Percentiles rank a stretch among this genome's conserved stretches.
Evolutionary conservation across 2,329 filamentous ascomycete genomes (phyloP).

Genomic region (Neonectria punicea): DNA sequence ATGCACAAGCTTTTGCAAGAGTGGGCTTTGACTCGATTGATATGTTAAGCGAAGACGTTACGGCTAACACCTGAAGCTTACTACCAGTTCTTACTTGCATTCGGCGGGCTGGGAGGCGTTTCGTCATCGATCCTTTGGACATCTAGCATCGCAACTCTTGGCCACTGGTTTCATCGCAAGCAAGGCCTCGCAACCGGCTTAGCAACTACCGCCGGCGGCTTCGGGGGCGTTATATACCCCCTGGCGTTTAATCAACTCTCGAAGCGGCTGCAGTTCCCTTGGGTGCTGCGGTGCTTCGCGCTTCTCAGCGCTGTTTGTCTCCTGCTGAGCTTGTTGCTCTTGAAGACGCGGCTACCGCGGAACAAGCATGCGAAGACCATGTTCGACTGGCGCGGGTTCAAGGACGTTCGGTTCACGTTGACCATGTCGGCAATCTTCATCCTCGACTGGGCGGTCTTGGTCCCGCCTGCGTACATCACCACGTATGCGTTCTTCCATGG

Average conservation of each 20-base stretch:
- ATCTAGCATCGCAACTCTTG: constrained; percentile 73
- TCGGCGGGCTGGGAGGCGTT: constrained; percentile 72
- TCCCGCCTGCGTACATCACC: constrained; percentile 16
- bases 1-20: constrained; percentile 9
- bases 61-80: constrained; percentile 55
- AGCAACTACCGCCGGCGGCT: constrained; percentile 71
- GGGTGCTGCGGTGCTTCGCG: constrained; percentile 45
- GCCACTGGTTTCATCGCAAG: constrained; percentile 73
- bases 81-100: constrained; percentile 77
- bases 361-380: constrained; percentile 52
- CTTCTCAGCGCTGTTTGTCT: constrained; percentile 39
- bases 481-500: constrained; percentile 15
- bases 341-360: constrained; percentile 58
- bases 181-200: constrained; percentile 76
- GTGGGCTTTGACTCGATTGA: neutral
- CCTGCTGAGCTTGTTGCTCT: constrained; percentile 45
- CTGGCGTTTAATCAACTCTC: constrained; percentile 44
- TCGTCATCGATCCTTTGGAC: constrained; percentile 77
- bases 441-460: constrained; percentile 18
- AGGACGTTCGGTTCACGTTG: neutral
- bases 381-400: constrained; percentile 5
- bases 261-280: constrained; percentile 41
- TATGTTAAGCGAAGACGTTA: neutral
- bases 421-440: constrained; percentile 14
- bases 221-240: constrained; percentile 66